A percentile compares a stretch with the other conserved stretches of the same genome.
Conservation (phyloP, 2,329 filamentous ascomycete species). For the Fusarium sublunatum region DNA sequence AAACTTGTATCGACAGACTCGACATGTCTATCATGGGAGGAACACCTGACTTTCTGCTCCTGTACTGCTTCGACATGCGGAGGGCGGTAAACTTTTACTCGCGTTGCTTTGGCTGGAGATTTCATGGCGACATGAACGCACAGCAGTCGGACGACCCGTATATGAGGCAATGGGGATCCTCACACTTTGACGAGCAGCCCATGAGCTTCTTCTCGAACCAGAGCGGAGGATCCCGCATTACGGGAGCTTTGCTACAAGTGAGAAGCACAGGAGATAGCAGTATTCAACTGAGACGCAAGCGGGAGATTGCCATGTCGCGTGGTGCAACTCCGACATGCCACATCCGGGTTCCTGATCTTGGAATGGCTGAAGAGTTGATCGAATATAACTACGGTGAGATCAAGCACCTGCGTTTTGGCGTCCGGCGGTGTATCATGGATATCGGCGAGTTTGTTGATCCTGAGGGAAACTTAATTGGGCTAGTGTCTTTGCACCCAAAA, state of each 20-base stretch:
- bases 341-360: slow-evolving; percentile 43
- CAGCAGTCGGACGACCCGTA: slow-evolving; percentile 19
- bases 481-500: slow-evolving; percentile 41
- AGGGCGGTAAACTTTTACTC: slow-evolving; percentile 42
- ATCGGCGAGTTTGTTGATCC: slow-evolving; percentile 44
- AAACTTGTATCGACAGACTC: slow-evolving; percentile 20
- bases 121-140: slow-evolving; percentile 40
- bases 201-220: slow-evolving; percentile 44
- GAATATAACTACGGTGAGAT: slow-evolving; percentile 37
- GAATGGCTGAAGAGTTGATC: slow-evolving; percentile 37
- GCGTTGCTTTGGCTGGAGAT: slow-evolving; percentile 42
- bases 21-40: slow-evolving; percentile 20
- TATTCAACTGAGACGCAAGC: slow-evolving; percentile 31
- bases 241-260: slow-evolving; percentile 39
- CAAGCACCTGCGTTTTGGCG: slow-evolving; percentile 40
- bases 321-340: slow-evolving; percentile 37
- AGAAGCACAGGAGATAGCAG: slow-evolving; percentile 16
- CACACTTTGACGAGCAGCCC: slow-evolving; percentile 37
- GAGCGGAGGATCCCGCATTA: slow-evolving; percentile 20
- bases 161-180: slow-evolving; percentile 41
- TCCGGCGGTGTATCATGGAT: slow-evolving; percentile 43
- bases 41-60: slow-evolving; percentile 40
- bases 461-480: slow-evolving; percentile 44
- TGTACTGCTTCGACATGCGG: slow-evolving; percentile 40
- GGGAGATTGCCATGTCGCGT: slow-evolving; percentile 27